Base-by-base conservation (phyloP, 352 stramenopile genomes). In the Phytopythium vexans region DNA sequence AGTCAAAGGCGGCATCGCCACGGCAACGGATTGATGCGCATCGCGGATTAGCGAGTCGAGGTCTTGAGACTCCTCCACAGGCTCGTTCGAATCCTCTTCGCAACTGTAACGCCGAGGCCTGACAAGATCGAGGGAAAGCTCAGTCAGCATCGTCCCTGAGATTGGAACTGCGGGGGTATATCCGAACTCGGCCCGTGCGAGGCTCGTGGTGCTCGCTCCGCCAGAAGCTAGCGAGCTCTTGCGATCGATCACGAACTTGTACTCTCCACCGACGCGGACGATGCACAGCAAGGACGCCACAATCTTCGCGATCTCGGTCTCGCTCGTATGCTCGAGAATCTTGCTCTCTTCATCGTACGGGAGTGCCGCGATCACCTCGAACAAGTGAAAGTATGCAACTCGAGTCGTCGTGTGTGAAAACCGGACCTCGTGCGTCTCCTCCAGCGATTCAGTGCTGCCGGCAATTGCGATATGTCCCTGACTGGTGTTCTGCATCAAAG, bases 371-470 rank as follows among this genome's bases (percentile, higher is more conserved):
- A 77, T 68, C 16, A 56, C 65, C 54, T 74, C 64, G 16, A 74
- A 77, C 34, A 77, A 54, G 41, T 72, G 64, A 49, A 77, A 71
- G 44, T 72, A 77, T 10, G 44, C 56, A 5, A 64, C 54, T 31
- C 57, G 48, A 36, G 47, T 43, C 11, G 35, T 36, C 2, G 47
- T 44, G 34, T 36, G 47, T 11, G 47, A 52, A 36, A 52, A 52
- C 40, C 54, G 34, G n/a, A 57, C 39, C 52, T 16, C 27, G 15
- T 47, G 8, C 7, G 36, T 49, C 51, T 69, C 49, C 33, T 58
- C 42, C 14, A 44, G 27, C 0, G 3, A 15, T 5, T 27, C 21
- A 27, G 21, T 27, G 21, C 6, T 14, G 34, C 10, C 15, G 6
- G 3, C 21, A 11, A n/a, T 5, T 6, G 34, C 34, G 34, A 52